Base-by-base conservation (phyloP, 208 protist species). In the Leptomonas seymouri region DNA sequence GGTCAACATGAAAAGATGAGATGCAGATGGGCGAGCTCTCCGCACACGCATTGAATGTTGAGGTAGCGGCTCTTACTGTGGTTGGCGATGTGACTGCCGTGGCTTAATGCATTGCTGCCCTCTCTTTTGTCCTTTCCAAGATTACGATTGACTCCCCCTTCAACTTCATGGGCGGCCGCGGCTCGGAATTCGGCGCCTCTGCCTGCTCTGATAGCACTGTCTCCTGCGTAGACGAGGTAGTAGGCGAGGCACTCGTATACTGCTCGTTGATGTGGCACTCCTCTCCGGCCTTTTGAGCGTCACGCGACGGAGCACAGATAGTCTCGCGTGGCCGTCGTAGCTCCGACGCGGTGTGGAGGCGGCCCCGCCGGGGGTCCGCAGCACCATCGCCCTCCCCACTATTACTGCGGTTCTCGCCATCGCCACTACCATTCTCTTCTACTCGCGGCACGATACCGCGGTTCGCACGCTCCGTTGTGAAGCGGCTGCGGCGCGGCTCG, bases 291-390 rank as follows among this genome's bases (percentile, higher is more conserved):
- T 34, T 34, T 41, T n/a, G 20, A 18, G 12, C 9, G 15, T 23
- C 9, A 4, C 21, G 31, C 34, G 14, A 45, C 31, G 34, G 8
- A 23, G 23, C 16, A 25, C 5, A 3, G 34, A 12, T 3, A 39
- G 41, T 54, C n/a, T 77, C 71, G 45, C 49, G 57, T 0, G 50
- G 57, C 16, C 34, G 71, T 18, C 57, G 34, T 25, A 76, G 27
- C 54, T 63, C 70, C 30, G 62, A 25, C 18, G 70, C 46, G 45
- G 39, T 15, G 23, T 53, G 23, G 2, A 46, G 61, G 14, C 18
- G 31, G 30, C 57, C 34, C 21, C 48, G 46, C 8, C 48, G 61
- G 1, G 7, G 3, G 7, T 2, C n/a, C 2, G 8, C 21, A 18
- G 36, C 55, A 14, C 28, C 18, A 18, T 21, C 15, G 14, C 3